Evolutionary conservation across 2,329 filamentous ascomycete species (phyloP).

Genomic region (Teratosphaeria destructans): DNA sequence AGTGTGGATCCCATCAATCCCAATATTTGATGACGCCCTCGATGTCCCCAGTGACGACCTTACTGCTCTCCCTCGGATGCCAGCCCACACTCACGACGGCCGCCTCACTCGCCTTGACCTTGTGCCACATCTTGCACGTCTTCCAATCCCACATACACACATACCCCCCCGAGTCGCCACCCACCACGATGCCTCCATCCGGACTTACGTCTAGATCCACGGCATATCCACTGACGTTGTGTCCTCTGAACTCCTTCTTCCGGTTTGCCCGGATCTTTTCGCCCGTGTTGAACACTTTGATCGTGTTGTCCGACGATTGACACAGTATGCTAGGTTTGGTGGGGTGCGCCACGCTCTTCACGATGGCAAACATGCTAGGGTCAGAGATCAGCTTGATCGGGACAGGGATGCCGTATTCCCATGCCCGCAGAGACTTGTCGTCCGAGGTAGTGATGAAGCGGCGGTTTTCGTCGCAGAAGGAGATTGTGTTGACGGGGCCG

Average conservation of each 20-base stretch:
- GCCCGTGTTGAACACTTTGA: slow-evolving; percentile 85
- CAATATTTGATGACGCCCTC: slow-evolving; percentile 86
- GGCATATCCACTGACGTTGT: slow-evolving; percentile 90
- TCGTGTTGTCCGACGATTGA: slow-evolving; percentile 90
- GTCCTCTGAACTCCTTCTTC: slow-evolving; percentile 91
- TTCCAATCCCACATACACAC: slow-evolving; percentile 95
- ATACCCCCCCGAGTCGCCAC: slow-evolving; percentile 78
- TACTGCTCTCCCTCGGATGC: slow-evolving; percentile 96
- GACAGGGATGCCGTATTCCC: slow-evolving; percentile 97
- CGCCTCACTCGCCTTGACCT: slow-evolving; percentile 74
- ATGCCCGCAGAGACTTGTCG: slow-evolving; percentile 89
- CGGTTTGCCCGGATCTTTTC: slow-evolving; percentile 96
- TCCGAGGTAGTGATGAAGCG: slow-evolving; percentile 97
- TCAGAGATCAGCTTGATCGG: slow-evolving; percentile 98
- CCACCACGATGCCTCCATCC: slow-evolving; percentile 82
- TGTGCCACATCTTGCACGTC: slow-evolving; percentile 98
- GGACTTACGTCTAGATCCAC: slow-evolving; percentile 82
- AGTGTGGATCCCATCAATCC: slow-evolving; percentile 48
- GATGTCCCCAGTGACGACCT: slow-evolving; percentile 81
- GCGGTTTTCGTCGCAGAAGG: slow-evolving; percentile 86
- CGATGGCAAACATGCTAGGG: slow-evolving; percentile 95
- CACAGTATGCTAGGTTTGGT: slow-evolving; percentile 90
- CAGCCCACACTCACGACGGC: slow-evolving; percentile 81
- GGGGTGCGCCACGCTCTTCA: slow-evolving; percentile 72
- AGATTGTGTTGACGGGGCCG: slow-evolving; percentile 95